phyloP scores from a whole-genome alignment of 306 rosid species.

The Cajanus cajan region DNA sequence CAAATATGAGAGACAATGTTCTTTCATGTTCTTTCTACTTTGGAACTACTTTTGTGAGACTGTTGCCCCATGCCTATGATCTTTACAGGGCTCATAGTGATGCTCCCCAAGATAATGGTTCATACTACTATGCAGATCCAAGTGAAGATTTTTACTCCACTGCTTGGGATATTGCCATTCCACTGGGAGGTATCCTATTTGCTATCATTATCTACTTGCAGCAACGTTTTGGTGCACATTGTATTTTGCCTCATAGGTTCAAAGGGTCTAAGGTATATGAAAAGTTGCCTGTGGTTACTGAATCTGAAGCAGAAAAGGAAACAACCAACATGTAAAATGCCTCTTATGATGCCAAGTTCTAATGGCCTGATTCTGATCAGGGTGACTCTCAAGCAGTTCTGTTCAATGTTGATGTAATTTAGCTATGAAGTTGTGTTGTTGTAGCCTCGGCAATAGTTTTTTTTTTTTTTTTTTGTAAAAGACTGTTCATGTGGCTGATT shows the following conservation, averaged over 20 bases:
- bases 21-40: conserved; percentile 50
- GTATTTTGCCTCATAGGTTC: conserved; percentile 39
- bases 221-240: conserved; percentile 51
- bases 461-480: neutral
- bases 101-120: neutral
- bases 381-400: neutral
- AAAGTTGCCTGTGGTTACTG: conserved; percentile 35
- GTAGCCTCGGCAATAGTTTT: neutral
- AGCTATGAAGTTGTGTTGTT: conserved; percentile 6
- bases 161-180: conserved; percentile 51
- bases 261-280: conserved; percentile 28
- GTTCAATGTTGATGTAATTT: neutral
- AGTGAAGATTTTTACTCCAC: conserved; percentile 44
- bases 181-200: conserved; percentile 44
- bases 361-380: neutral
- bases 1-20: conserved; percentile 34
- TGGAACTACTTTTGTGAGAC: conserved; percentile 58
- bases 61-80: conserved; percentile 62
- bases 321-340: neutral
- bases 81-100: conserved; percentile 43
- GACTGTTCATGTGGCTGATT: neutral
- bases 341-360: neutral
- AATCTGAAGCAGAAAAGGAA: conserved; percentile 24
- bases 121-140: conserved; percentile 45
- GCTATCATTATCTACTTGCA: conserved; percentile 54